These are phyloP conservation scores for Chaetomidium leptoderma DNA, from an alignment of 495 filamentous ascomycete genomes.

Conservation along the genomic window DNA sequence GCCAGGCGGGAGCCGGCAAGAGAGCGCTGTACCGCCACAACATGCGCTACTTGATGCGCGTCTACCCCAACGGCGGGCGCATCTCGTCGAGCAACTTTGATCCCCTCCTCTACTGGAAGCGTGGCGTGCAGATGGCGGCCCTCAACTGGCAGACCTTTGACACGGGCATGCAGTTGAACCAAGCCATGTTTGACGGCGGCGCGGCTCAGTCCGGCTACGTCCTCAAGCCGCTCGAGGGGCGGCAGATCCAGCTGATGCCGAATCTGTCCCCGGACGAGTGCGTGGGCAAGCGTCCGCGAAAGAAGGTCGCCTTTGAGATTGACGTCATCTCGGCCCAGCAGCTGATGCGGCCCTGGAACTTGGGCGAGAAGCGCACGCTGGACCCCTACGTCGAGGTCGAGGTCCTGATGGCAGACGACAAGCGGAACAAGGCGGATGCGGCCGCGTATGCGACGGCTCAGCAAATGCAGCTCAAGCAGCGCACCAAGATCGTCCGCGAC, in stretches of 20 bases:
- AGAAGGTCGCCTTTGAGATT: constrained; percentile 75
- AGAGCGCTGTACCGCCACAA: constrained; percentile 80
- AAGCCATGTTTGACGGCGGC: constrained; percentile 96
- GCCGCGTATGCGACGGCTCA: constrained; percentile 44
- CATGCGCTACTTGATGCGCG: constrained; percentile 82
- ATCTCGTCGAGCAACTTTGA: constrained; percentile 88
- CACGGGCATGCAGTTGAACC: constrained; percentile 88
- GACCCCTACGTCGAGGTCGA: constrained; percentile 95
- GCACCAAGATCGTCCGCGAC: constrained; percentile 70
- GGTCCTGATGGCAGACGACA: constrained; percentile 90
- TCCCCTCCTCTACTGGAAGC: constrained; percentile 85
- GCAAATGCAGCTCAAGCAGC: constrained; percentile 60
- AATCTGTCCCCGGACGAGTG: constrained; percentile 42
- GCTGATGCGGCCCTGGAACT: constrained; percentile 71
- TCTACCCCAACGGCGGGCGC: constrained; percentile 80
- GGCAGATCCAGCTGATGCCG: constrained; percentile 51
- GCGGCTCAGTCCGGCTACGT: constrained; percentile 86
- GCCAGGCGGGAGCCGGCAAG: constrained; percentile 66
- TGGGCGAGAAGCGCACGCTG: constrained; percentile 66
- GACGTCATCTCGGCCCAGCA: constrained; percentile 92
- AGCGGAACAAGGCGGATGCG: constrained; percentile 50
- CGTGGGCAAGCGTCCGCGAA: constrained; percentile 60
- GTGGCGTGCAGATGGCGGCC: constrained; percentile 93
- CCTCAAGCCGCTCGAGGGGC: constrained; percentile 82
- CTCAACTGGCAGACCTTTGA: constrained; percentile 99